Evolutionary conservation across 2,329 filamentous ascomycete species (phyloP).

Genomic region (Colletotrichum aenigma): DNA sequence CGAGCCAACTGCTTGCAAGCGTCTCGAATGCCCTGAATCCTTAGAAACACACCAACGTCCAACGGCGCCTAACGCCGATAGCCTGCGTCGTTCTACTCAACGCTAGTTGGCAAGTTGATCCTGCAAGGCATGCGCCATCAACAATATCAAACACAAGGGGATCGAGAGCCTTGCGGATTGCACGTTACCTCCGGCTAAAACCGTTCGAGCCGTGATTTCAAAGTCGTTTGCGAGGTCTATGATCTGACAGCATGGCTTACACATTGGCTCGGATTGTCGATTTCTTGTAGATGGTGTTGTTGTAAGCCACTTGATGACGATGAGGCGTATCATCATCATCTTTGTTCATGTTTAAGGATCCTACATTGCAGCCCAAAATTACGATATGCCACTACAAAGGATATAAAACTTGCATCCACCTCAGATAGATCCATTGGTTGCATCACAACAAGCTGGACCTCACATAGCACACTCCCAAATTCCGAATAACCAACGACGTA

Average conservation of each 20-base stretch:
- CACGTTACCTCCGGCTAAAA: neutral
- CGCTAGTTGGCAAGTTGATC: neutral
- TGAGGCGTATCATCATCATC: neutral
- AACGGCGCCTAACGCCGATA: neutral
- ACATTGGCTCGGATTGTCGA: neutral
- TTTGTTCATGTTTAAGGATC: neutral
- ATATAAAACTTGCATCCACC: neutral
- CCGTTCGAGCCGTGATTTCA: neutral
- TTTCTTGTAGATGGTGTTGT: neutral
- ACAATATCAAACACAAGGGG: neutral
- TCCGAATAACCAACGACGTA: neutral
- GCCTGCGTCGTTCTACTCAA: neutral
- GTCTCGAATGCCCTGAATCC: neutral
- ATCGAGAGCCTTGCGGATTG: neutral
- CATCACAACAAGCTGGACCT: neutral
- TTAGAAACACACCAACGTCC: neutral
- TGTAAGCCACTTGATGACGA: neutral
- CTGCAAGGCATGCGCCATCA: neutral
- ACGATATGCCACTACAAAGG: neutral
- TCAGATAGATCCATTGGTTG: neutral
- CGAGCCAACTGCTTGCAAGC: neutral
- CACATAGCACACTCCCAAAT: neutral
- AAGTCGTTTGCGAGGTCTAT: neutral
- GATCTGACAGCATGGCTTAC: neutral
- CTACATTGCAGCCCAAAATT: neutral